Conservation (phyloP, 2,329 filamentous ascomycete species). For the Magnaporthiopsis poae region DNA sequence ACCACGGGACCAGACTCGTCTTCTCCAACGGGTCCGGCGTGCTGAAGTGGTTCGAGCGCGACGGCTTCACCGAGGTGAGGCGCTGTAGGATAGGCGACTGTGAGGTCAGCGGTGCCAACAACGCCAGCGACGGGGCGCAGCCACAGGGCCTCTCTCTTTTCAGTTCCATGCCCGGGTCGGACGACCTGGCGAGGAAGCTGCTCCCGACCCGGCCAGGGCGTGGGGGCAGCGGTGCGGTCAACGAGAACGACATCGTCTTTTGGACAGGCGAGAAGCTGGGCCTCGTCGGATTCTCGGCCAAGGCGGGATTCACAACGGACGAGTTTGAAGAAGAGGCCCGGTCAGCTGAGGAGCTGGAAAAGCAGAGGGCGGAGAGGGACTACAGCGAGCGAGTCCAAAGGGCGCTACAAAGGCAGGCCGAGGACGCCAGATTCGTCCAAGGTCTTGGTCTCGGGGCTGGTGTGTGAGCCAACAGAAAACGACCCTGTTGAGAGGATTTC, state of each 20-base stretch:
- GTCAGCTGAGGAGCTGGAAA: constrained; percentile 36
- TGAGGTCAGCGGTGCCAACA: constrained; percentile 22
- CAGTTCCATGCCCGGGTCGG: constrained; percentile 41
- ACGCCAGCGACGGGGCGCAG: not conserved
- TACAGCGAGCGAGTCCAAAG: constrained; percentile 65
- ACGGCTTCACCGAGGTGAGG: constrained; percentile 57
- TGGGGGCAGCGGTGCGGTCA: constrained; percentile 25
- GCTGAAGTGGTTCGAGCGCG: constrained; percentile 83
- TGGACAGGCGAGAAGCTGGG: constrained; percentile 85
- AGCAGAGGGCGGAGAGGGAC: constrained; percentile 44
- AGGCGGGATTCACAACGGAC: constrained; percentile 36
- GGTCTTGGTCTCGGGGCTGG: constrained; percentile 44
- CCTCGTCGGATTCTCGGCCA: constrained; percentile 53
- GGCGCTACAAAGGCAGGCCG: constrained; percentile 66
- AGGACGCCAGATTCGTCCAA: constrained; percentile 66
- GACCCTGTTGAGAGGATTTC: not conserved
- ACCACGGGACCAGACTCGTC: constrained; percentile 72
- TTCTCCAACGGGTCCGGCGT: constrained; percentile 76
- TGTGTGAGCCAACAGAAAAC: constrained; percentile 1
- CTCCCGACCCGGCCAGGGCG: constrained; percentile 43
- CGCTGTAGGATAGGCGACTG: constrained; percentile 46
- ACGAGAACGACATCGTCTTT: constrained; percentile 62
- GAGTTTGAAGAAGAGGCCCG: constrained; percentile 40
- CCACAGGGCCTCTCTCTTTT: constrained; percentile 39
- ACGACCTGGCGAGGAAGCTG: constrained; percentile 73